These are phyloP conservation scores for Protomyces macrosporus DNA, from an alignment of 1,139 yeast species.

Conservation along the genomic window DNA sequence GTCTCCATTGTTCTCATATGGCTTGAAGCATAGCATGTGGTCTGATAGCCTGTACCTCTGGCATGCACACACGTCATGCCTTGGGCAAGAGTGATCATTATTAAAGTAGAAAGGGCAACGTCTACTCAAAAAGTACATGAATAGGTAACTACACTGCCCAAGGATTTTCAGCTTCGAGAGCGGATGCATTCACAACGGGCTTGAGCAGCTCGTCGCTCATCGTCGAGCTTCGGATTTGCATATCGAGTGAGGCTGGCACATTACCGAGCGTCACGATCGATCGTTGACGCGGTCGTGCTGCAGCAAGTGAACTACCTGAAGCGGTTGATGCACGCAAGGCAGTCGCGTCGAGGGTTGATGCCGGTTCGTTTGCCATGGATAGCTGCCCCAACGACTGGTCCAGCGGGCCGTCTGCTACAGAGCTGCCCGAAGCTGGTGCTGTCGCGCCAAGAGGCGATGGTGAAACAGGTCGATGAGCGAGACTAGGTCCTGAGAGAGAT, in stretches of 20 bases:
- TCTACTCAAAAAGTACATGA: too few species aligned
- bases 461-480: background rate
- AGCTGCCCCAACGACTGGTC: background rate
- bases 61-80: too few species aligned
- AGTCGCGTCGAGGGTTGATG: background rate
- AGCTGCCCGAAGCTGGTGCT: background rate
- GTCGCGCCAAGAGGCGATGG: background rate
- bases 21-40: too few species aligned
- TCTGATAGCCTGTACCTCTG: too few species aligned
- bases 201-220: conserved; percentile 20
- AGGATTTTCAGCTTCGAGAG: background rate
- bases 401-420: background rate
- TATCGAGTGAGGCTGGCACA: background rate
- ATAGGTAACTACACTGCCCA: background rate
- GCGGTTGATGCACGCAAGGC: background rate
- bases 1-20: too few species aligned
- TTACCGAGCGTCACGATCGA: conserved; percentile 10
- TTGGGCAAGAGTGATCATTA: too few species aligned
- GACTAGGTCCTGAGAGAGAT: background rate
- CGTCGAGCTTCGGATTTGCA: conserved; percentile 11
- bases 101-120: too few species aligned
- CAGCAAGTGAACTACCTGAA: background rate
- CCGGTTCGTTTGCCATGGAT: background rate
- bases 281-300: background rate
- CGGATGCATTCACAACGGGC: background rate